Evolutionary conservation across 768 basidiomycete species (phyloP), one percentile per base, ranked within the genome.

Genomic region (Lactifluus volemus): DNA sequence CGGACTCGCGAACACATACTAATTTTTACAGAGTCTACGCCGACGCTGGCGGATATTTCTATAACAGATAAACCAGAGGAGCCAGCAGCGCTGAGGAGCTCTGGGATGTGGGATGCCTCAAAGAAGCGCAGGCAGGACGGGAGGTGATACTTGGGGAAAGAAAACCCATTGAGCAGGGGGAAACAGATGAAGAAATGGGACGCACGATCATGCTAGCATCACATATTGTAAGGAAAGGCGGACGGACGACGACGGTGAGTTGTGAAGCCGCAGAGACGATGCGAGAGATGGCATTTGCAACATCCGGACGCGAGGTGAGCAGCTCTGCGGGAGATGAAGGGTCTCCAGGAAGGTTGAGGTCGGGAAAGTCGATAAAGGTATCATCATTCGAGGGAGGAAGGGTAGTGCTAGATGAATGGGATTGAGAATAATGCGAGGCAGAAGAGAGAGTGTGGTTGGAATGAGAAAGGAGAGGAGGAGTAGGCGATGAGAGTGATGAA

Each of bases 231-330:
- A 86, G 73, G 70, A 89, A 88, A 32, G 88, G 86, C 5, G 74
- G 73, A 67, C 88, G 85, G 19, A 88, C 83, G 21, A 80, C 83
- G 5, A 78, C 81, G 10, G 80, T 74, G 59, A 90, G 73, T 68
- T 89, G 88, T 3, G 83, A 85, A 29, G 84, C 81, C 1, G 88
- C 86, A 36, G 86, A 82, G 38, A 88, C 79, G 49, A 89, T 84
- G 62, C 76, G 78, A 58, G 80, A 81, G 41, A 84, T 81, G 7
- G 88, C 86, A 36, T 76, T 75, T 8, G 79, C 75, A 5, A 85
- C 85, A 12, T 72, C 75, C 6, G 87, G 85, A 65, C 86, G 80
- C 32, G 82, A 71, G 0, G 82, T 81, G 51, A 88, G 76, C 39
- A 72, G 70, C 67, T 89, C 86, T 14, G 79, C 71, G 15, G 73